These are phyloP conservation scores for Podila minutissima DNA, from an alignment of 192 early-diverging fungal genomes.

Conservation along the genomic window DNA sequence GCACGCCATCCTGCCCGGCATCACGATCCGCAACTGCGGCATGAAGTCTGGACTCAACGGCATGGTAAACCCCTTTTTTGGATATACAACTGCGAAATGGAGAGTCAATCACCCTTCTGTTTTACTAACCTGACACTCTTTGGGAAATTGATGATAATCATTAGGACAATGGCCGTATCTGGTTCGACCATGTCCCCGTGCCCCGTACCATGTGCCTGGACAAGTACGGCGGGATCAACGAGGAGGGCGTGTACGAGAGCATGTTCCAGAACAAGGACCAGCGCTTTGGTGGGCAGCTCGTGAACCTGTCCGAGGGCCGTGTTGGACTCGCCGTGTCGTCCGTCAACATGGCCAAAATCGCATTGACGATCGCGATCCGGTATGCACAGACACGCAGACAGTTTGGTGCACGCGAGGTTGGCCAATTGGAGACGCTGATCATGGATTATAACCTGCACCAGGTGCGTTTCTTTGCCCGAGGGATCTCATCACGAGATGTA, in stretches of 20 bases:
- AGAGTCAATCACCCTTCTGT: too few species aligned
- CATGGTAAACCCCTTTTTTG: neutral
- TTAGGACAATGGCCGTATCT: constrained; percentile 14
- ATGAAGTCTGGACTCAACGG: constrained; percentile 14
- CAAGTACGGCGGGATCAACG: constrained; percentile 17
- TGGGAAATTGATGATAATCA: too few species aligned
- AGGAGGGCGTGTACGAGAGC: constrained; percentile 8
- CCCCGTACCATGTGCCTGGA: constrained; percentile 13
- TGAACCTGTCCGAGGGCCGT: constrained; percentile 17
- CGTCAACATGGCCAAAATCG: constrained; percentile 7
- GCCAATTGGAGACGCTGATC: constrained; percentile 9
- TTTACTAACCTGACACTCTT: too few species aligned
- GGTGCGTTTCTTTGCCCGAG: neutral
- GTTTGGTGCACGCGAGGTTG: constrained; percentile 1
- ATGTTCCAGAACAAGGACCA: constrained; percentile 13
- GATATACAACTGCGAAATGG: too few species aligned
- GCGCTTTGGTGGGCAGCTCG: constrained; percentile 8
- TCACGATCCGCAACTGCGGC: constrained; percentile 19
- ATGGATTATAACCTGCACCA: constrained; percentile 23
- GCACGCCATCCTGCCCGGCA: neutral
- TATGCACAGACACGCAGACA: constrained; percentile 9
- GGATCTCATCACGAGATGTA: too few species aligned
- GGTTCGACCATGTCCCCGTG: constrained; percentile 9
- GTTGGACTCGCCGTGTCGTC: constrained; percentile 4
- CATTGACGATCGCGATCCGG: constrained; percentile 14